Percentiles rank a stretch among this genome's conserved stretches.
These are phyloP conservation scores for Blumeriella jaapii DNA, from an alignment of 2,329 filamentous ascomycete species.

Conservation along the genomic window DNA sequence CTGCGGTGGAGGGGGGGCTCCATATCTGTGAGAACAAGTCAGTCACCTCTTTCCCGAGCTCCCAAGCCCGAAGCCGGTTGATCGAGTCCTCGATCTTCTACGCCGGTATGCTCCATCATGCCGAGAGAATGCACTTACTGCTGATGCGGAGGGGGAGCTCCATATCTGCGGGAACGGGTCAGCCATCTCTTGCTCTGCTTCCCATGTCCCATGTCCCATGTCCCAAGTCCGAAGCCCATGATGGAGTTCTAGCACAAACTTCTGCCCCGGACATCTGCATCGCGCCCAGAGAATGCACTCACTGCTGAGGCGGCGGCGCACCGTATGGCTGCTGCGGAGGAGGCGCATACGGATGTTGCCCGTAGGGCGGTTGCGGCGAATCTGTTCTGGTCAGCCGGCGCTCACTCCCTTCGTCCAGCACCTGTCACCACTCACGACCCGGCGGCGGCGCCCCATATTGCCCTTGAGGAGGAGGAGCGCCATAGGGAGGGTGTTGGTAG, in stretches of 20 bases:
- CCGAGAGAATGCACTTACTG: too few relatives aligned
- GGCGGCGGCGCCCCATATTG: conserved; percentile 14
- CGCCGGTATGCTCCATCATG: too few relatives aligned
- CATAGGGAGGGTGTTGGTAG: conserved; percentile 10
- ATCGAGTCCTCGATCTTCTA: neutral
- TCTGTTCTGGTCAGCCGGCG: conserved; percentile 9
- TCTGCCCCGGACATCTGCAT: too few relatives aligned
- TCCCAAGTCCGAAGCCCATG: too few relatives aligned
- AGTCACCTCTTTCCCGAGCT: neutral
- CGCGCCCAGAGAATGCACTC: too few relatives aligned
- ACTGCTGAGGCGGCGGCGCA: conserved; percentile 17
- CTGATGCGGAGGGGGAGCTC: too few relatives aligned
- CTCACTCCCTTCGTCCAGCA: neutral
- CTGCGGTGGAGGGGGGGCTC: conserved; percentile 6
- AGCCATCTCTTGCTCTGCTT: too few relatives aligned
- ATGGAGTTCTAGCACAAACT: too few relatives aligned
- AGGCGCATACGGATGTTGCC: conserved; percentile 7
- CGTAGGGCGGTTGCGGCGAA: conserved; percentile 11
- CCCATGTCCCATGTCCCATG: too few relatives aligned
- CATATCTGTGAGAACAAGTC: conserved; percentile 6
- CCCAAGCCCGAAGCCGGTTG: neutral
- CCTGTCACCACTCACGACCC: conserved; percentile 10
- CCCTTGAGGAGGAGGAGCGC: conserved; percentile 3
- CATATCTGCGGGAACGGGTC: too few relatives aligned
- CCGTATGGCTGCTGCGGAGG: conserved; percentile 7